phyloP scores from a whole-genome alignment of 768 basidiomycete species.

The Leccinum aurantiacum region DNA sequence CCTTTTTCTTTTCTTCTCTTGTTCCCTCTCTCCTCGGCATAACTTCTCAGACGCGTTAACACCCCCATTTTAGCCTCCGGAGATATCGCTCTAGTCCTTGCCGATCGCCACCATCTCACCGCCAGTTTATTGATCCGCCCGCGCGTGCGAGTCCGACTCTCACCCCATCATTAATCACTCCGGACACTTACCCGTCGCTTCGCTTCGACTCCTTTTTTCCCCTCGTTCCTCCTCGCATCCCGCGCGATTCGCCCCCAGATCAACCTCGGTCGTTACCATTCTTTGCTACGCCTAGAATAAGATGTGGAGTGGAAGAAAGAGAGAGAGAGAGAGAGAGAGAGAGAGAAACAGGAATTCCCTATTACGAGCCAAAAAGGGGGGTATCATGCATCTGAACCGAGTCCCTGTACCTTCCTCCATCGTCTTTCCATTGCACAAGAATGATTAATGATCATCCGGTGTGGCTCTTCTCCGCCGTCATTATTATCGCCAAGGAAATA shows the following conservation, averaged over 20 bases:
- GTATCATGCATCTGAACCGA: slow-evolving; percentile 20
- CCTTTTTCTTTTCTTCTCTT: not conserved
- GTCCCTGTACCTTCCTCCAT: slow-evolving; percentile 15
- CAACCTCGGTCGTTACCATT: slow-evolving; percentile 11
- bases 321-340: slow-evolving; percentile 1
- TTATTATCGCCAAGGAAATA: slow-evolving; percentile 8
- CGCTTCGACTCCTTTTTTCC: not conserved
- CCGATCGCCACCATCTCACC: not conserved
- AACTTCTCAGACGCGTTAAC: not conserved
- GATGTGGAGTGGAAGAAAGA: not conserved
- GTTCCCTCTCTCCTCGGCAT: not conserved
- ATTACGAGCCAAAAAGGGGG: slow-evolving; percentile 21
- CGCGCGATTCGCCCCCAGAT: slow-evolving; percentile 8
- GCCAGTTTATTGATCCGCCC: not conserved
- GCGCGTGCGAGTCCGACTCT: not conserved
- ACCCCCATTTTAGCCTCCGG: slow-evolving; percentile 39
- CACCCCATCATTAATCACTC: not conserved
- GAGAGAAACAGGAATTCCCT: slow-evolving; percentile 12
- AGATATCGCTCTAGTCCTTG: slow-evolving; percentile 40
- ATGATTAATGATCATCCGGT: slow-evolving; percentile 14
- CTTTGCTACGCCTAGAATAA: slow-evolving; percentile 8
- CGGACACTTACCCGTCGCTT: not conserved
- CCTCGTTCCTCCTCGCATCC: not conserved
- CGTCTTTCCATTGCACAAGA: slow-evolving; percentile 16
- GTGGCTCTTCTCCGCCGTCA: slow-evolving; percentile 4